A percentile compares a stretch with the other conserved stretches of the same genome.
phyloP scores from a whole-genome alignment of 2,329 filamentous ascomycete genomes.

The Cladosporium sp. region DNA sequence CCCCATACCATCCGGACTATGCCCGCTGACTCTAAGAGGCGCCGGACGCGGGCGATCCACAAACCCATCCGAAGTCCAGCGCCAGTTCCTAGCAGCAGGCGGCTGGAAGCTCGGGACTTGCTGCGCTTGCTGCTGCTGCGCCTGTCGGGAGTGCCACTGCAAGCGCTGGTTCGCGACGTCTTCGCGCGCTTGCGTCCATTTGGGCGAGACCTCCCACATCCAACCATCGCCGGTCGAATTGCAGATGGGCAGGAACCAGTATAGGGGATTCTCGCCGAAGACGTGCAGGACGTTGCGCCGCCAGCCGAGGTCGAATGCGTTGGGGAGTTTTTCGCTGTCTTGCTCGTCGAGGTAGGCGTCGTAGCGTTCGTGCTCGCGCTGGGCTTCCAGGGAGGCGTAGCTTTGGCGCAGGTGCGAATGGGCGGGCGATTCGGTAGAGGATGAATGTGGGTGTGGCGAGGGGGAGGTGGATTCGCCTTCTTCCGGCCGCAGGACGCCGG shows the following conservation, averaged over 20 bases:
- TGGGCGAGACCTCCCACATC: slow-evolving; percentile 81
- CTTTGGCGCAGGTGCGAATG: slow-evolving; percentile 39
- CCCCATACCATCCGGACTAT: slow-evolving; percentile 23
- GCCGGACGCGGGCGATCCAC: slow-evolving; percentile 29
- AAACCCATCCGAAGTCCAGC: slow-evolving; percentile 31
- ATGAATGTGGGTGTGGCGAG: slow-evolving; percentile 24
- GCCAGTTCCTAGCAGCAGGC: slow-evolving; percentile 15
- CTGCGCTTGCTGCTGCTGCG: slow-evolving; percentile 2
- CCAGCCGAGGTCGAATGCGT: slow-evolving; percentile 89
- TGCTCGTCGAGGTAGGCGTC: slow-evolving; percentile 83
- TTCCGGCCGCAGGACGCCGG: slow-evolving; percentile 74
- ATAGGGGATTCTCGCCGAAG: slow-evolving; percentile 66
- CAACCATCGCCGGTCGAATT: slow-evolving; percentile 91
- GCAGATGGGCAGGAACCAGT: slow-evolving; percentile 78
- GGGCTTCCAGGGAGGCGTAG: slow-evolving; percentile 56
- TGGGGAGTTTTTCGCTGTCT: slow-evolving; percentile 81
- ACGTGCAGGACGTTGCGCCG: slow-evolving; percentile 74
- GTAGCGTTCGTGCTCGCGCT: slow-evolving; percentile 65
- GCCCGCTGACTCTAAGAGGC: slow-evolving; percentile 10
- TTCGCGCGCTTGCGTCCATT: slow-evolving; percentile 71
- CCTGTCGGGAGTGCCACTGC: slow-evolving; percentile 25
- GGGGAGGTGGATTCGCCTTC: slow-evolving; percentile 62
- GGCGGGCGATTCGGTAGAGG: too few species aligned
- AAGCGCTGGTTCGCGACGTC: slow-evolving; percentile 21
- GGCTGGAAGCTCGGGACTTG: slow-evolving; percentile 10